A percentile compares a stretch with the other conserved stretches of the same genome.
Evolutionary conservation across 352 stramenopile genomes (phyloP).

Genomic region (Thalassiosira hispida): DNA sequence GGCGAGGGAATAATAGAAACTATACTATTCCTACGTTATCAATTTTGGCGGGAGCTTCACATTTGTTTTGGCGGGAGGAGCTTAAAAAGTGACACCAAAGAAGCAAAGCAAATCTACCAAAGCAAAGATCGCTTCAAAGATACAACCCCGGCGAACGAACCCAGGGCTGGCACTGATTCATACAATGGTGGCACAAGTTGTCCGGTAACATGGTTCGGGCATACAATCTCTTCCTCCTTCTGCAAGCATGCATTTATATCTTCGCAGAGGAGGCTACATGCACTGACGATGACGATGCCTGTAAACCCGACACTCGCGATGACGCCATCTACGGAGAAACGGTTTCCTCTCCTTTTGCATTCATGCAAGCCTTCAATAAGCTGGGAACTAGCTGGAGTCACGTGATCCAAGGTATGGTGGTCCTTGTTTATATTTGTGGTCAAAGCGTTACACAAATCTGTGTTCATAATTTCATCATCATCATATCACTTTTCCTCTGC

Average conservation of each 20-base stretch:
- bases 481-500: no score
- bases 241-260: slow-evolving; percentile 19
- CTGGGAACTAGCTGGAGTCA: slow-evolving; percentile 54
- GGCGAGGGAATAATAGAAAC: no score
- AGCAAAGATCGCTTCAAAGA: no score
- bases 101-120: no score
- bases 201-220: slow-evolving; percentile 2
- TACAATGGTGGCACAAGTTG: neutral
- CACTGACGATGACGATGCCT: neutral
- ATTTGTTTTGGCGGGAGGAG: no score
- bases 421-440: neutral
- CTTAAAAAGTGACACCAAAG: no score
- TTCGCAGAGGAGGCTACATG: neutral
- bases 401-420: slow-evolving; percentile 32
- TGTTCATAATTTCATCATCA: no score
- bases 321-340: slow-evolving; percentile 16
- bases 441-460: no score
- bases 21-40: no score
- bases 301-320: neutral
- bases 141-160: no score
- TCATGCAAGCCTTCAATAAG: slow-evolving; percentile 53
- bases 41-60: no score
- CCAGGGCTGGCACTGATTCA: no score
- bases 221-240: slow-evolving; percentile 1
- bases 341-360: slow-evolving; percentile 36